Base-by-base conservation (phyloP, 192 early-diverging fungal species). In the Backusella morwellensis region DNA sequence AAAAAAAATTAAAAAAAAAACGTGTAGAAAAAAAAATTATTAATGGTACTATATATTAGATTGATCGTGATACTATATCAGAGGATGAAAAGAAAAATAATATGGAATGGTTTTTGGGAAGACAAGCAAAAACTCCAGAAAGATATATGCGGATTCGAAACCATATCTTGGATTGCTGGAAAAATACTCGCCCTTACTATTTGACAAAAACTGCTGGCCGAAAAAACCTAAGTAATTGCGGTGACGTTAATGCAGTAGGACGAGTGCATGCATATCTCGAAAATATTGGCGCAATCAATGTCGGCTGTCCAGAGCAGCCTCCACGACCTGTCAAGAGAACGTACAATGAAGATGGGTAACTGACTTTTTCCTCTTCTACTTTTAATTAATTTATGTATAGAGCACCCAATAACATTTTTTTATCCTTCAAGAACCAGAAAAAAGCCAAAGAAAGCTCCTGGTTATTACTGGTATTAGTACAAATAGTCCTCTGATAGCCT, bases 201-300 rank as follows among this genome's bases (percentile, higher is more conserved):
- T 80, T 97, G 68, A 95, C 95, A 3, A 97, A 97, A 81, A 94
- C 93, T 29, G 87, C 85, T 32, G 91, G 90, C 0, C 86, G 96
- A 47, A 87, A 87, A 0, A 92, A 91, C 0, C 79, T 98, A 19
- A 85, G 85, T 66, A 91, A 95, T 82, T 95, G 94, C 75, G 94
- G 95, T 34, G 97, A 98, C 70, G 97, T 98, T n/a, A 96, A 98
- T 77, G 96, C 96, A 7, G 95, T 98, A 29, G 90, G 92, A 4
- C 83, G 96, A 7, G 91, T 98, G 35, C 95, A 97, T 79, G 74
- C 86, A 29, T 98, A 92, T 82, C 84, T 98, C 35, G 97, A 98
- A 76, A 80, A 73, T n/a, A 82, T 91, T 23, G 90, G 91, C 8
- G 88, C 87, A 3, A 97, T 98, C 80, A 98, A 98, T 80, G 77